Conservation (phyloP, 495 filamentous ascomycete genomes). For the Acidomyces sp. region DNA sequence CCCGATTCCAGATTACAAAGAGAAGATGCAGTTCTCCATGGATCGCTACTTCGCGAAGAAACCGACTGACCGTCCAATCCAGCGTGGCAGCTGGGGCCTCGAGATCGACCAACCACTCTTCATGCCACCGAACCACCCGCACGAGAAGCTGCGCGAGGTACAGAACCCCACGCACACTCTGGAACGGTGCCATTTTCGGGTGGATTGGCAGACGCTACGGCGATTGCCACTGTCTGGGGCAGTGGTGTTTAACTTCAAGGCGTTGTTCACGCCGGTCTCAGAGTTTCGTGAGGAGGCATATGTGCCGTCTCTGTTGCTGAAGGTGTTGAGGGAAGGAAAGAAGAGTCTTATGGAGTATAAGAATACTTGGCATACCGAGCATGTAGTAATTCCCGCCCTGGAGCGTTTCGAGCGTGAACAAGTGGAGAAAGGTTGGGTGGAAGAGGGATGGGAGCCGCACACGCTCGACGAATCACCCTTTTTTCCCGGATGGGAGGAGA, state of each 20-base stretch:
- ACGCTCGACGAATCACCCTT: constrained; percentile 77
- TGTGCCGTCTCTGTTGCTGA: constrained; percentile 53
- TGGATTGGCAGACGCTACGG: constrained; percentile 86
- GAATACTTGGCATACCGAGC: constrained; percentile 70
- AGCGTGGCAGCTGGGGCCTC: constrained; percentile 78
- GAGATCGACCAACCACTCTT: constrained; percentile 68
- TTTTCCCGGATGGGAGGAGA: constrained; percentile 72
- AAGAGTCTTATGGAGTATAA: constrained; percentile 69
- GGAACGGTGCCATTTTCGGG: constrained; percentile 58
- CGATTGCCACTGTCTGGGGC: constrained; percentile 63
- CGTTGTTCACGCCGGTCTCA: constrained; percentile 62
- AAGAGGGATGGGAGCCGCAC: constrained; percentile 51
- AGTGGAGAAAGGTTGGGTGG: constrained; percentile 45
- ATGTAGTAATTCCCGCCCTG: constrained; percentile 56
- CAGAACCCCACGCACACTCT: constrained; percentile 46
- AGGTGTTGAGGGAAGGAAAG: constrained; percentile 62
- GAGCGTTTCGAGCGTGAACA: constrained; percentile 61
- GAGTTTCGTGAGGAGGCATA: constrained; percentile 65
- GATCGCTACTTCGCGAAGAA: constrained; percentile 78
- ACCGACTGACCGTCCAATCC: constrained; percentile 62
- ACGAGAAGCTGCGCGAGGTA: constrained; percentile 41
- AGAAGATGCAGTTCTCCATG: constrained; percentile 84
- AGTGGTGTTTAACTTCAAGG: constrained; percentile 86
- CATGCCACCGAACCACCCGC: constrained; percentile 62
- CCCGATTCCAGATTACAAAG: constrained; percentile 74